These are phyloP conservation scores for Brassica balearica DNA, from an alignment of 441 rosid species.

Conservation along the genomic window DNA sequence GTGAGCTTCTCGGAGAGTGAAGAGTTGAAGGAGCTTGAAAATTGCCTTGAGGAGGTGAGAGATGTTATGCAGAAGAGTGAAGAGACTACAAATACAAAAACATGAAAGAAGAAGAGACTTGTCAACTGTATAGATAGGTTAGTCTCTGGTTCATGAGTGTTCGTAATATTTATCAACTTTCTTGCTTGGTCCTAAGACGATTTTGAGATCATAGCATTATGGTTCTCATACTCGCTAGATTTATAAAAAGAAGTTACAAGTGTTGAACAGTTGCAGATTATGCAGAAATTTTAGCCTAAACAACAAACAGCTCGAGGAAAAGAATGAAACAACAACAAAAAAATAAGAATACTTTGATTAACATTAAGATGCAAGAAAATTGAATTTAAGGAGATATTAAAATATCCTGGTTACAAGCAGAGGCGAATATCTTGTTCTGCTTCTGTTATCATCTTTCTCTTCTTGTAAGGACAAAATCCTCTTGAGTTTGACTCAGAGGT, in stretches of 20 bases:
- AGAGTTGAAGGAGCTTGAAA: constrained; percentile 71
- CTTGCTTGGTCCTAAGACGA: not conserved
- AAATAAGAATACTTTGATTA: constrained; percentile 12
- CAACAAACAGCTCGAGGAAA: constrained; percentile 33
- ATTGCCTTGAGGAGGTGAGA: constrained; percentile 69
- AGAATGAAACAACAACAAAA: constrained; percentile 5
- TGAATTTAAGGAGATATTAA: not conserved
- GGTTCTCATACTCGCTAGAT: not conserved
- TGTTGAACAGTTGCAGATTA: constrained; percentile 25
- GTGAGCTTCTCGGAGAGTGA: constrained; percentile 64
- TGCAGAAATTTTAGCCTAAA: constrained; percentile 25
- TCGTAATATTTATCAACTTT: constrained; percentile 8
- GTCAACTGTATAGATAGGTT: not conserved
- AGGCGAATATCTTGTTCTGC: constrained; percentile 50
- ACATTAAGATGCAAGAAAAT: constrained; percentile 16
- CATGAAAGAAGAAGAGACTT: constrained; percentile 25
- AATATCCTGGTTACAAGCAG: constrained; percentile 39
- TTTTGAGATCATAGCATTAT: not conserved
- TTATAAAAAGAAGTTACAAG: constrained; percentile 21
- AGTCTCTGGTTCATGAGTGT: constrained; percentile 5
- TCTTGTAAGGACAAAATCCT: constrained; percentile 77
- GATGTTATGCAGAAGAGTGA: constrained; percentile 50
- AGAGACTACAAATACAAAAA: constrained; percentile 12
- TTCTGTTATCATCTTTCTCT: constrained; percentile 42
- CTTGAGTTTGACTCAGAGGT: constrained; percentile 37